These are phyloP conservation scores for Cyberlindnera suaveolens DNA, from an alignment of 805 yeast genomes.

Conservation along the genomic window DNA sequence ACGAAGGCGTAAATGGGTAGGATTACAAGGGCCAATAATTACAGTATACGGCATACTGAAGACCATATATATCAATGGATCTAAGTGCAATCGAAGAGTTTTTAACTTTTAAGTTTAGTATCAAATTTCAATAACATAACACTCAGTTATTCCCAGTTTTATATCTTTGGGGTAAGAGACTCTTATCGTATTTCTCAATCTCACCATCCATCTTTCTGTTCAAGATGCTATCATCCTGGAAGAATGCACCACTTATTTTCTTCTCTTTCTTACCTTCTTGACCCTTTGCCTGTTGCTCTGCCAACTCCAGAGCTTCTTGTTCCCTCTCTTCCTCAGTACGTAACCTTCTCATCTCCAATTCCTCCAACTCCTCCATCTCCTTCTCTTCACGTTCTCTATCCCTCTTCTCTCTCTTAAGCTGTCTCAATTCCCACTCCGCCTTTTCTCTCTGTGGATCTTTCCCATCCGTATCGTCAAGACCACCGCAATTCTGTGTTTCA, in stretches of 20 bases:
- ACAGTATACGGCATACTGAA: too few species aligned
- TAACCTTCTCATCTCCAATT: conserved; percentile 18
- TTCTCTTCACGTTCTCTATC: conserved; percentile 12
- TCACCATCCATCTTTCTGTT: conserved; percentile 13
- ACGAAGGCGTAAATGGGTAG: too few species aligned
- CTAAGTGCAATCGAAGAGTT: too few species aligned
- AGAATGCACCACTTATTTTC: conserved; percentile 17
- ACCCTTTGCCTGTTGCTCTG: conserved; percentile 4
- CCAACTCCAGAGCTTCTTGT: conserved; percentile 9
- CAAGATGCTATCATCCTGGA: conserved; percentile 12
- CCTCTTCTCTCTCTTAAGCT: conserved; percentile 36
- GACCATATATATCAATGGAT: too few species aligned
- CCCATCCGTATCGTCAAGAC: conserved; percentile 56
- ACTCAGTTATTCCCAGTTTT: background rate
- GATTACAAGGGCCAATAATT: too few species aligned
- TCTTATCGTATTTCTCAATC: conserved; percentile 14
- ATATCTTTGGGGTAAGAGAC: conserved; percentile 13
- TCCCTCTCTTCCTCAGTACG: conserved; percentile 20
- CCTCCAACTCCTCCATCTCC: conserved; percentile 23
- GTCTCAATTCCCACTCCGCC: conserved; percentile 53
- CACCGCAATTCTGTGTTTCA: conserved; percentile 23
- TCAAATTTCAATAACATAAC: too few species aligned
- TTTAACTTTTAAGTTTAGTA: too few species aligned
- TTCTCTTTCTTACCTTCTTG: background rate
- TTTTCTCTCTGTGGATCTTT: conserved; percentile 47